Percentiles rank a stretch among this genome's conserved stretches.
Evolutionary conservation across 2,329 filamentous ascomycete genomes (phyloP).

Genomic region (Fragosphaeria purpurea): DNA sequence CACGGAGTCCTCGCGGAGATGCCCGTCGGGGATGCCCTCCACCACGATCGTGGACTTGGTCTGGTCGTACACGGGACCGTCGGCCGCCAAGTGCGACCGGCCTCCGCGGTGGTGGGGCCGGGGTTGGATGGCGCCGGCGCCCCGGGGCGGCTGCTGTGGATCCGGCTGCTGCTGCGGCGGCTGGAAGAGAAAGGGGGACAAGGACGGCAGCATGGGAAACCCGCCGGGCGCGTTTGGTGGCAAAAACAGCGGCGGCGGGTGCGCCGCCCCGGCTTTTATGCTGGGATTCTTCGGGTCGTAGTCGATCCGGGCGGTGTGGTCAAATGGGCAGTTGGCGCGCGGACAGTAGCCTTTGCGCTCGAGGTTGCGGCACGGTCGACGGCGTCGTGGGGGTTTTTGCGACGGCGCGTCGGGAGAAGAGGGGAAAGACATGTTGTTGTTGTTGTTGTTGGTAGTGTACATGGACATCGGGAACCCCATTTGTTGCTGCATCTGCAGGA

Average conservation of each 20-base stretch:
- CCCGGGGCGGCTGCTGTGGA: neutral
- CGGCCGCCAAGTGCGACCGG: constrained; percentile 52
- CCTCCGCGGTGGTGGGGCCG: constrained; percentile 14
- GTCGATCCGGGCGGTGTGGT: constrained; percentile 53
- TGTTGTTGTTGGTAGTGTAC: neutral
- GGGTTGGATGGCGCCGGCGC: too few relatives aligned
- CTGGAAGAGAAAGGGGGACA: neutral
- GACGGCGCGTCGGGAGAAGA: constrained; percentile 17
- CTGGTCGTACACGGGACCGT: constrained; percentile 52
- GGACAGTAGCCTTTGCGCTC: constrained; percentile 64
- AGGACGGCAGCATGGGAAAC: neutral
- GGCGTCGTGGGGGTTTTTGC: constrained; percentile 22
- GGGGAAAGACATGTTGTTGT: too few relatives aligned
- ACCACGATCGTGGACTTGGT: constrained; percentile 61
- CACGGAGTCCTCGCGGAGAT: constrained; percentile 55
- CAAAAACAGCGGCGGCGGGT: too few relatives aligned
- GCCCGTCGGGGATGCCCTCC: constrained; percentile 66
- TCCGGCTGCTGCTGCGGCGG: neutral
- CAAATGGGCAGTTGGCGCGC: constrained; percentile 57
- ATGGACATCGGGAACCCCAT: constrained; percentile 36
- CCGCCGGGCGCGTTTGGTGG: too few relatives aligned
- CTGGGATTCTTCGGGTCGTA: constrained; percentile 28
- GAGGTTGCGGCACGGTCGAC: constrained; percentile 56
- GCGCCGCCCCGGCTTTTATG: too few relatives aligned
- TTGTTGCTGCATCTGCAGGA: constrained; percentile 47